Percentiles rank a stretch among this genome's conserved stretches.
Conservation (phyloP, 768 basidiomycete genomes). For the Lyophyllum atratum region DNA sequence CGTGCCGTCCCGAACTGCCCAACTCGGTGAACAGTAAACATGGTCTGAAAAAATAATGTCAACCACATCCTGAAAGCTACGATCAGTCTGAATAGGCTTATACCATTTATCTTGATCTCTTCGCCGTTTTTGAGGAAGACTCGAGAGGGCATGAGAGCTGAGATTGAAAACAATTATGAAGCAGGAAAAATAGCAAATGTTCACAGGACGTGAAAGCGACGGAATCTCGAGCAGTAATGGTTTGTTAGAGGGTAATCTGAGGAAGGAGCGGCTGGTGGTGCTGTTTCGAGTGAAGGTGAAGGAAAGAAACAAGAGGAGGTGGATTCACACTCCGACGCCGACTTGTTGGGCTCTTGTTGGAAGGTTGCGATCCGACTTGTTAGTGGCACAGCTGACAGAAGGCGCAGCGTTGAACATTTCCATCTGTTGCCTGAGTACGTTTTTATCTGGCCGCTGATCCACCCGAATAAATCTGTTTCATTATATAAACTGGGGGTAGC, state of each 20-base stretch:
- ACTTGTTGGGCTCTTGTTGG: not conserved
- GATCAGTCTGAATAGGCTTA: conserved; percentile 27
- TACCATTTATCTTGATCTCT: conserved; percentile 86
- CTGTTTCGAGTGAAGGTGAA: conserved; percentile 36
- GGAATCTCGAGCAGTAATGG: conserved; percentile 20
- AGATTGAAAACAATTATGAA: conserved; percentile 31
- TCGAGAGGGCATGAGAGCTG: conserved; percentile 45
- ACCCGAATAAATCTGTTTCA: conserved; percentile 7
- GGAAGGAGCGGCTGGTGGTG: conserved; percentile 21
- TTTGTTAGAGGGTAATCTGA: conserved; percentile 21
- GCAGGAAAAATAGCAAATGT: conserved; percentile 32
- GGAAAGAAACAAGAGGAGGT: conserved; percentile 38
- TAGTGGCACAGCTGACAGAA: conserved; percentile 17
- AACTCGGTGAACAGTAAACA: conserved; percentile 94
- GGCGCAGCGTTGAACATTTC: conserved; percentile 16
- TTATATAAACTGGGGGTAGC: not conserved
- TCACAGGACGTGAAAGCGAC: conserved; percentile 19
- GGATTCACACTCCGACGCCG: conserved; percentile 46
- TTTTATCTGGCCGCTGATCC: conserved; percentile 1
- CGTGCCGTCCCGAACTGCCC: conserved; percentile 90
- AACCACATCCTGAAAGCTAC: conserved; percentile 15
- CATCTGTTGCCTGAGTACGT: conserved; percentile 8
- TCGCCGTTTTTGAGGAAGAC: conserved; percentile 81
- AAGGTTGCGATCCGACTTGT: not conserved
- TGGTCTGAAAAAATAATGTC: conserved; percentile 72